Conservation (phyloP, 1,139 yeast genomes). For the Geotrichum europaeum region DNA sequence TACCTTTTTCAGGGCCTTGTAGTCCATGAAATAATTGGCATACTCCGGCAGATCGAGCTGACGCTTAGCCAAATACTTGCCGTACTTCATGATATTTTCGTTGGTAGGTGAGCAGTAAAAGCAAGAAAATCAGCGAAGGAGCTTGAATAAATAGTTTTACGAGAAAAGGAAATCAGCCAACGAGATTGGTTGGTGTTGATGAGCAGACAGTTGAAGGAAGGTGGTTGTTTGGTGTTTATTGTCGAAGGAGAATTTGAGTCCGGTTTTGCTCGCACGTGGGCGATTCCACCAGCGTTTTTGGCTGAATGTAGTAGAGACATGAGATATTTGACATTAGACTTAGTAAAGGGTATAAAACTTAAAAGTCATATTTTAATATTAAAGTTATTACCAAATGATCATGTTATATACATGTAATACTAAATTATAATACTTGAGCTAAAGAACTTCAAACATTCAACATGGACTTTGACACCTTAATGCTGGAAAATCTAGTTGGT, state of each 20-base stretch:
- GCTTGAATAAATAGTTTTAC: not conserved
- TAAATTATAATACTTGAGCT: too few relatives aligned
- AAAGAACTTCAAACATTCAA: too few relatives aligned
- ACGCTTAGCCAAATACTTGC: constrained; percentile 88
- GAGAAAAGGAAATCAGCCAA: not conserved
- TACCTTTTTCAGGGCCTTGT: constrained; percentile 77
- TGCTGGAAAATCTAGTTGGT: too few relatives aligned
- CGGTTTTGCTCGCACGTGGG: not conserved
- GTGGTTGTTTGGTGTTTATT: not conserved
- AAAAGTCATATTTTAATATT: not conserved
- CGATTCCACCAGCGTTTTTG: not conserved
- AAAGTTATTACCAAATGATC: not conserved
- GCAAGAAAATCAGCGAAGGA: not conserved
- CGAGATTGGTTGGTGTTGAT: not conserved
- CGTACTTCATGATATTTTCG: constrained; percentile 59
- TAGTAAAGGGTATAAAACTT: not conserved
- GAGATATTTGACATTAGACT: not conserved
- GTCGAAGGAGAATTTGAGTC: not conserved
- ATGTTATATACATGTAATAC: not conserved
- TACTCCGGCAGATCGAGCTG: constrained; percentile 94
- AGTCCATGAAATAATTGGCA: constrained; percentile 87
- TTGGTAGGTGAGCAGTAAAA: not conserved
- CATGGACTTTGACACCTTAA: too few relatives aligned
- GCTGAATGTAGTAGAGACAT: not conserved
- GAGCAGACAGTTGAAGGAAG: not conserved